A percentile compares a stretch with the other conserved stretches of the same genome.
Evolutionary conservation across 352 stramenopile genomes (phyloP).

Genomic region (Phytophthora megakarya): DNA sequence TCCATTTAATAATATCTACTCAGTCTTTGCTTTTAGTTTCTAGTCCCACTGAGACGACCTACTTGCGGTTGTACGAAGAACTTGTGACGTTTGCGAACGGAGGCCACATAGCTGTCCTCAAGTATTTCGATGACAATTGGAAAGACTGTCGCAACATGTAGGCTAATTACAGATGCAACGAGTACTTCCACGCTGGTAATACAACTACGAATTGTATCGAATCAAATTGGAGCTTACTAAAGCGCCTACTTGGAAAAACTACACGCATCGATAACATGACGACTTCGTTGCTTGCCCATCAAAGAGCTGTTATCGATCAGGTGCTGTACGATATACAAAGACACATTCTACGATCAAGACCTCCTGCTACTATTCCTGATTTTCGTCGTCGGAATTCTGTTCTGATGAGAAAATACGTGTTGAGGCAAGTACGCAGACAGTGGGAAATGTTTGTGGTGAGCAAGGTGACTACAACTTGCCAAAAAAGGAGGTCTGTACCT

Average conservation of each 20-base stretch:
- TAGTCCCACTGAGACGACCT: no score
- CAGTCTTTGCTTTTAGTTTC: no score
- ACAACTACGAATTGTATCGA: not conserved
- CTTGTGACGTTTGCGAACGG: no score
- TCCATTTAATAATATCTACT: no score
- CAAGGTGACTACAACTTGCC: no score
- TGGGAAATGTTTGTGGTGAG: not conserved
- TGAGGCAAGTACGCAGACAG: not conserved
- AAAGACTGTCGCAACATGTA: no score
- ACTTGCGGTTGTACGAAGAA: no score
- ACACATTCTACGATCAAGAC: not conserved
- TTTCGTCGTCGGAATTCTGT: not conserved
- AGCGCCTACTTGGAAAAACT: not conserved
- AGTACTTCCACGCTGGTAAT: no score
- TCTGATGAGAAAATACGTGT: not conserved
- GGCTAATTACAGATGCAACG: no score
- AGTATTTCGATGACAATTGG: no score
- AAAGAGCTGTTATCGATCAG: not conserved
- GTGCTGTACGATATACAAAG: not conserved
- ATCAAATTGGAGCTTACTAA: constrained; percentile 1
- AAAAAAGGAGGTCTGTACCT: no score
- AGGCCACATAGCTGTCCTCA: no score
- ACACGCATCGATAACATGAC: not conserved
- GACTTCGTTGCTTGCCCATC: not conserved
- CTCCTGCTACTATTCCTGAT: not conserved